phyloP scores from a whole-genome alignment of 345 rosid species.

The rapeseed (Brassica napus) region Da-Ae NC_063439.1:17546001-17546500 shows the following conservation, averaged over 20 bases:
- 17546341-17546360: background rate
- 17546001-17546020: slow-evolving; percentile 84
- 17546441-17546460: slow-evolving; percentile 88
- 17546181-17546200: background rate
- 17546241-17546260: background rate
- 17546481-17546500: slow-evolving; percentile 80
- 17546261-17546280: background rate
- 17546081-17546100: slow-evolving; percentile 9
- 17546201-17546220: background rate
- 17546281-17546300: background rate
- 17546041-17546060: slow-evolving; percentile 76
- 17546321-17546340: background rate
- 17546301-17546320: background rate
- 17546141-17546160: slow-evolving; percentile 7
- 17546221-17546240: background rate
- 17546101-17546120: slow-evolving; percentile 1
- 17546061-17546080: slow-evolving; percentile 70
- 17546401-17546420: slow-evolving; percentile 6
- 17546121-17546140: background rate
- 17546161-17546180: slow-evolving; percentile 9
- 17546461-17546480: slow-evolving; percentile 93
- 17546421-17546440: slow-evolving; percentile 53
- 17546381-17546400: background rate
- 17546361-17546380: background rate
- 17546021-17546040: slow-evolving; percentile 77